These are phyloP conservation scores for Vicia sativa DNA, from an alignment of 306 rosid genomes.

Conservation along the genomic window DNA sequence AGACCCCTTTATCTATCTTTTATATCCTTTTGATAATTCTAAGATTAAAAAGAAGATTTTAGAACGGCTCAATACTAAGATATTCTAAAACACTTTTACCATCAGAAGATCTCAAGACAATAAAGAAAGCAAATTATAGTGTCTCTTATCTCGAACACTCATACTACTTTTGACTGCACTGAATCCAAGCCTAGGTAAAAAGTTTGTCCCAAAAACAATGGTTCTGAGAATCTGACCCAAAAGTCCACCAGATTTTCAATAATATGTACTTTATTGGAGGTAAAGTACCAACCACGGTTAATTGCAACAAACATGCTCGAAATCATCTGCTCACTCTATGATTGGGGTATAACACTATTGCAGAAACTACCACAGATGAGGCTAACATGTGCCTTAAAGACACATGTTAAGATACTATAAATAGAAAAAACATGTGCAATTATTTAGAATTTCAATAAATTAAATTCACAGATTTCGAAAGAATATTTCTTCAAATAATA, in stretches of 20 bases:
- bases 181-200: constrained; percentile 33
- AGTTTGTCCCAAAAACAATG: constrained; percentile 32
- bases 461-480: no score
- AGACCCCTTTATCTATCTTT: background rate
- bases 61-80: background rate
- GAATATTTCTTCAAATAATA: no score
- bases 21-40: background rate
- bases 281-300: constrained; percentile 33
- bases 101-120: background rate
- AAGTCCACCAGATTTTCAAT: constrained; percentile 4
- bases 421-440: no score
- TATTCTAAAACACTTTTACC: no score
- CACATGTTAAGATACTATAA: no score
- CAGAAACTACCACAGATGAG: no score
- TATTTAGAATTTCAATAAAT: no score
- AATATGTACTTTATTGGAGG: background rate
- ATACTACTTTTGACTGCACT: constrained; percentile 38
- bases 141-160: constrained; percentile 19
- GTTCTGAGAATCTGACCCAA: constrained; percentile 33
- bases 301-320: no score
- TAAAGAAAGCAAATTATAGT: constrained; percentile 5
- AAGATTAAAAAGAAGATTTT: background rate
- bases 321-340: no score
- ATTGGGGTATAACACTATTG: no score
- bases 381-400: no score